Conservation (phyloP, 2,329 filamentous ascomycete species). For the Tricladium varicosporioides region DNA sequence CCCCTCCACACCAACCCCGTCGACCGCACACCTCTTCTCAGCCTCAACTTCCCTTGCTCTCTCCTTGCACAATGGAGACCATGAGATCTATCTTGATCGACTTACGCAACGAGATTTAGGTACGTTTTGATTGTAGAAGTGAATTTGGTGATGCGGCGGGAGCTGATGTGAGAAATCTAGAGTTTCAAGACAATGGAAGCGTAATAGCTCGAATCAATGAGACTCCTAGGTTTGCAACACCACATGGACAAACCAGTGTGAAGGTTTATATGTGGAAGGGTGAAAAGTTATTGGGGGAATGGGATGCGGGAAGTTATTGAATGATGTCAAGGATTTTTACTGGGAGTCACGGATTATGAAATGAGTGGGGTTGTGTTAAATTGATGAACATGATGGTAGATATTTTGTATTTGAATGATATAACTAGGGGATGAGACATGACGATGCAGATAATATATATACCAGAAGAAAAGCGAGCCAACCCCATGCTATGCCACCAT, state of each 20-base stretch:
- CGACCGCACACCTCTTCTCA: not conserved
- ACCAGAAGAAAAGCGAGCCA: too few species aligned
- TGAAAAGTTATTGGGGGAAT: slow-evolving; percentile 3
- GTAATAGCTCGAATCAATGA: not conserved
- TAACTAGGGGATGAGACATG: too few species aligned
- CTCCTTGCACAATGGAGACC: not conserved
- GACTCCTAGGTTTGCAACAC: not conserved
- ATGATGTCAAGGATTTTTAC: too few species aligned
- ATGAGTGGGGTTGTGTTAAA: too few species aligned
- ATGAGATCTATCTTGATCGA: not conserved
- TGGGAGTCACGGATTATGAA: too few species aligned
- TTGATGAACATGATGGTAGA: too few species aligned
- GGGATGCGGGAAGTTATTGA: slow-evolving; percentile 2
- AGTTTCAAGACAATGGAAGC: not conserved
- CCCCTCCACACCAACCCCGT: not conserved
- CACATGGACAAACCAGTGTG: not conserved
- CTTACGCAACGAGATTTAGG: slow-evolving; percentile 3
- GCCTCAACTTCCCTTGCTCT: not conserved
- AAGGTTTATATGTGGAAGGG: slow-evolving; percentile 4
- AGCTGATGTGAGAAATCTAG: not conserved
- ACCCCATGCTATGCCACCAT: too few species aligned
- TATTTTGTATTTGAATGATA: too few species aligned
- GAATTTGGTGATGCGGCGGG: too few species aligned
- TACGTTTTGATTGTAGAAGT: too few species aligned
- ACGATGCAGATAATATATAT: too few species aligned